A percentile compares a stretch with the other conserved stretches of the same genome.
Conservation (phyloP, 2,329 filamentous ascomycete species). For the Trichoderma oligosporum region DNA sequence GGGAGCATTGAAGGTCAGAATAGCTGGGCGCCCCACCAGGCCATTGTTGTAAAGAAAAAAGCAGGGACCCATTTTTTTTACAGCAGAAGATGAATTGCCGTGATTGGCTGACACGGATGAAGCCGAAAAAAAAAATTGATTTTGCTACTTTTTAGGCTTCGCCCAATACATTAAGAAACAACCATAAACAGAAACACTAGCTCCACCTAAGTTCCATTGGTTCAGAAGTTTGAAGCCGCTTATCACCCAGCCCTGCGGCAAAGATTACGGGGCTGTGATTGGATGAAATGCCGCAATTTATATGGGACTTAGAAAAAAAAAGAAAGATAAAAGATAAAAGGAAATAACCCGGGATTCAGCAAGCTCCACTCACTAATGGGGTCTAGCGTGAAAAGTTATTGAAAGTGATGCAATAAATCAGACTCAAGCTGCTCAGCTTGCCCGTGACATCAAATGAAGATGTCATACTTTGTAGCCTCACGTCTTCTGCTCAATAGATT, state of each 20-base stretch:
- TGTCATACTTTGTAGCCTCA: too few species aligned
- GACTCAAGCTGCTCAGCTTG: too few species aligned
- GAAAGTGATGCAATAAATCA: conserved; percentile 1
- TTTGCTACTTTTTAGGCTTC: too few species aligned
- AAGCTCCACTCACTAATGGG: neutral
- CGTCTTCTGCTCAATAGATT: too few species aligned
- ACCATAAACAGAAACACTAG: neutral
- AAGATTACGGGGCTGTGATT: neutral
- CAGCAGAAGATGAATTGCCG: neutral
- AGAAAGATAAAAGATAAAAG: too few species aligned
- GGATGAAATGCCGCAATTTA: neutral
- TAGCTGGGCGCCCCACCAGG: conserved; percentile 3
- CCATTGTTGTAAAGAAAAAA: neutral
- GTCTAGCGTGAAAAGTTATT: neutral
- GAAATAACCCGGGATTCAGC: neutral
- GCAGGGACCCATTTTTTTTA: neutral
- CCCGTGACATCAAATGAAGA: too few species aligned
- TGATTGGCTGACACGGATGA: conserved; percentile 9
- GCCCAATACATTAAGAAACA: neutral
- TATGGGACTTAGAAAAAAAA: neutral
- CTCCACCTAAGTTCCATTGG: neutral
- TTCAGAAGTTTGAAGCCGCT: neutral
- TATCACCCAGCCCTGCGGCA: conserved; percentile 4
- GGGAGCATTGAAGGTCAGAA: neutral
- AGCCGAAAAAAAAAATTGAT: neutral